Percentiles rank a stretch among this genome's conserved stretches.
Evolutionary conservation across 1,284 basidiomycete genomes (phyloP).

Genomic region (Sporisorium iseilematis-ciliati): DNA sequence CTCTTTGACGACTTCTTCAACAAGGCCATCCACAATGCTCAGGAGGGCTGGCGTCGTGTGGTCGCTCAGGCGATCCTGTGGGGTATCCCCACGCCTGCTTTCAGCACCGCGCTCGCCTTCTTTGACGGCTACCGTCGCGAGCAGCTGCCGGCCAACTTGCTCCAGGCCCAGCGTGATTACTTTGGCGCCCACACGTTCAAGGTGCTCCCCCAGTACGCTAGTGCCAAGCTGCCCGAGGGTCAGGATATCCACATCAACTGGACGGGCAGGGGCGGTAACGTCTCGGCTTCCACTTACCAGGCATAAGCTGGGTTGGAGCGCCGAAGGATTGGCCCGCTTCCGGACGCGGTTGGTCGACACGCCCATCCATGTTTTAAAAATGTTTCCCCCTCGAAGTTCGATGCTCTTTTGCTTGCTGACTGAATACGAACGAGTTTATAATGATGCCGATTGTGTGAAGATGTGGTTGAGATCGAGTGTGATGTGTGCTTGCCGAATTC

Average conservation of each 20-base stretch:
- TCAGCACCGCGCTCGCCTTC: conserved; percentile 97
- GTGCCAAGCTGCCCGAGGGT: conserved; percentile 74
- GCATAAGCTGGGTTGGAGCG: conserved; percentile 74
- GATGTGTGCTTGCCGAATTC: no score
- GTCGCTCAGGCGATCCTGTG: conserved; percentile 95
- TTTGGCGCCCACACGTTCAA: conserved; percentile 69
- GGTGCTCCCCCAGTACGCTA: conserved; percentile 64
- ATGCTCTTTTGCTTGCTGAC: background rate
- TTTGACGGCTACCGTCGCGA: conserved; percentile 95
- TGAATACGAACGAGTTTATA: conserved; percentile 15
- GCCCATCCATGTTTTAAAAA: background rate
- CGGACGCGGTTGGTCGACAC: no score
- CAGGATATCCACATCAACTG: conserved; percentile 79
- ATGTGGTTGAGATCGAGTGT: background rate
- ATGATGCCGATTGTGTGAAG: background rate
- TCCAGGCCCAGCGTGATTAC: conserved; percentile 85
- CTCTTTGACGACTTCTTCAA: conserved; percentile 99
- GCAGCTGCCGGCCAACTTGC: conserved; percentile 87
- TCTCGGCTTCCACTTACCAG: conserved; percentile 90
- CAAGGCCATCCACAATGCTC: conserved; percentile 90
- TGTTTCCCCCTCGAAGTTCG: background rate
- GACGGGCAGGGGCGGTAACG: conserved; percentile 92
- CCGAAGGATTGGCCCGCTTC: no score
- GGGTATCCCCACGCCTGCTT: conserved; percentile 96
- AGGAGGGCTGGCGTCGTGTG: conserved; percentile 98